These are phyloP conservation scores for Cyberlindnera japonica DNA, from an alignment of 805 yeast genomes.

Conservation along the genomic window DNA sequence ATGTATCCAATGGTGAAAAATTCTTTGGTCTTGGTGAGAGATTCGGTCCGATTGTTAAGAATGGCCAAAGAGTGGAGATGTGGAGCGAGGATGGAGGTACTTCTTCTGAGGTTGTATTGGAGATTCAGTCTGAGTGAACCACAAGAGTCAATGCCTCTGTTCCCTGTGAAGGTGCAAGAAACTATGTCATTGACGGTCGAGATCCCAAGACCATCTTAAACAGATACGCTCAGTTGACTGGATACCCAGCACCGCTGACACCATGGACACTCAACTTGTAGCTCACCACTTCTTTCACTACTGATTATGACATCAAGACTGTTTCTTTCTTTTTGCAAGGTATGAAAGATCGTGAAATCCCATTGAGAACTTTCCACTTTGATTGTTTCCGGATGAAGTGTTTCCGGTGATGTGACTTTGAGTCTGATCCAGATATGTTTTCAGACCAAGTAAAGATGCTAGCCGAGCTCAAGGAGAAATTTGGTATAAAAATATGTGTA, in stretches of 20 bases:
- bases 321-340: constrained; percentile 21
- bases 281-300: constrained; percentile 24
- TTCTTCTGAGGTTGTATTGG: constrained; percentile 21
- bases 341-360: constrained; percentile 24
- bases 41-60: constrained; percentile 23
- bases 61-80: constrained; percentile 24
- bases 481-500: constrained; percentile 33
- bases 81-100: constrained; percentile 27
- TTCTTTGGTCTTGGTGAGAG: constrained; percentile 25
- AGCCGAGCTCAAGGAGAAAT: constrained; percentile 33
- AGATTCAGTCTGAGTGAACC: constrained; percentile 23
- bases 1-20: constrained; percentile 24
- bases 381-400: constrained; percentile 27
- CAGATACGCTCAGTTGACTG: constrained; percentile 23
- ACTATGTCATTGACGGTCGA: constrained; percentile 23
- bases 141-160: constrained; percentile 21
- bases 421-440: constrained; percentile 23
- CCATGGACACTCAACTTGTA: constrained; percentile 25
- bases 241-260: constrained; percentile 23
- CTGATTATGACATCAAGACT: constrained; percentile 23
- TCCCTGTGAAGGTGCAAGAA: constrained; percentile 22
- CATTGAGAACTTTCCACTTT: constrained; percentile 23
- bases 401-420: constrained; percentile 25
- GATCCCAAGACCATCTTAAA: constrained; percentile 23
- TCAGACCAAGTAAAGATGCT: constrained; percentile 23